Evolutionary conservation across 1,284 basidiomycete genomes (phyloP).

Genomic region (Sanghuangporus baumii): DNA sequence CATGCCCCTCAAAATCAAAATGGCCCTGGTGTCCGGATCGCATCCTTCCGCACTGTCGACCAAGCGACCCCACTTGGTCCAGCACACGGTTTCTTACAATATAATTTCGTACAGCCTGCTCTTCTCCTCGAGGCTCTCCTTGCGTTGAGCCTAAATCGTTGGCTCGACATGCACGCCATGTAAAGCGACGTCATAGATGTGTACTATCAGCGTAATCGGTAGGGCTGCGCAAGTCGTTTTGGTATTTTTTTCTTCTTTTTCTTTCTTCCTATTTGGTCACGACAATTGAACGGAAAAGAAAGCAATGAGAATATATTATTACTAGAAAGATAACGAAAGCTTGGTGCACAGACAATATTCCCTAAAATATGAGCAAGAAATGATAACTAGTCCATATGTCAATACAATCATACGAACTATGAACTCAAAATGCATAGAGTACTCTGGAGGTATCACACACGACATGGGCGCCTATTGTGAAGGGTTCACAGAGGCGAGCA

Average conservation of each 20-base stretch:
- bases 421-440: not conserved
- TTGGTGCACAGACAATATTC: not conserved
- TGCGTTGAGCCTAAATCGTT: slow-evolving; percentile 65
- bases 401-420: not conserved
- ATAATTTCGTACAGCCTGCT: slow-evolving; percentile 51
- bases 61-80: slow-evolving; percentile 55
- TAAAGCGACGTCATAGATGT: slow-evolving; percentile 1
- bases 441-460: not conserved
- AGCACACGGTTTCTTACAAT: slow-evolving; percentile 55
- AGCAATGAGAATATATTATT: slow-evolving; percentile 1
- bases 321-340: not conserved
- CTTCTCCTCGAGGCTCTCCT: slow-evolving; percentile 60
- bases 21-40: slow-evolving; percentile 43
- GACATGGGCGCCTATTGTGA: not conserved
- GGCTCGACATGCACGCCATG: slow-evolving; percentile 50
- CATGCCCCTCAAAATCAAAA: slow-evolving; percentile 20
- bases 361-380: not conserved
- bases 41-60: slow-evolving; percentile 47
- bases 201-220: not conserved
- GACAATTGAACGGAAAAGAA: not conserved
- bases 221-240: no score
- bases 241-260: not conserved
- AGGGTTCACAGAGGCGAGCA: slow-evolving; percentile 55
- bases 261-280: not conserved
- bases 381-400: slow-evolving; percentile 3